Percentiles rank a stretch among this genome's conserved stretches.
Evolutionary conservation across 805 yeast genomes (phyloP).

Genomic region (Sugiyamaella valdiviana): DNA sequence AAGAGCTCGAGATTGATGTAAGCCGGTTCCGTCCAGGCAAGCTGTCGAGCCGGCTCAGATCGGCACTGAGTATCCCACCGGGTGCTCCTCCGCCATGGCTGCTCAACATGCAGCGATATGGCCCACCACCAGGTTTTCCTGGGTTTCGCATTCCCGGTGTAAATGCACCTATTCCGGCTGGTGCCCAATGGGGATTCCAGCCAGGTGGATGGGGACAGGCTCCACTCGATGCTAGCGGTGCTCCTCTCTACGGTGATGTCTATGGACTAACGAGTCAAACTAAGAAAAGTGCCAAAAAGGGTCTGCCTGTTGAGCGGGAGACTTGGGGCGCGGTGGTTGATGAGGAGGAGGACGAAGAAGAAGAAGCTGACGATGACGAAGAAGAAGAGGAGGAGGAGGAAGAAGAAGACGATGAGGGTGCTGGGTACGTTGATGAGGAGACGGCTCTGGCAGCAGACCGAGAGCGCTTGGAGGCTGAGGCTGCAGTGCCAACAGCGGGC

Average conservation of each 20-base stretch:
- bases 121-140: conserved; percentile 81
- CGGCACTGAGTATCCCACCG: conserved; percentile 62
- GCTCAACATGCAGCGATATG: conserved; percentile 55
- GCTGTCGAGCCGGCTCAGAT: conserved; percentile 52
- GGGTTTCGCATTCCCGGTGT: conserved; percentile 52
- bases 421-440: conserved; percentile 32
- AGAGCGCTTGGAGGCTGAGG: conserved; percentile 8
- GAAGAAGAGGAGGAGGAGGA: conserved; percentile 33
- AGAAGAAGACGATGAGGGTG: conserved; percentile 32
- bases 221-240: conserved; percentile 31
- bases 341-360: conserved; percentile 31
- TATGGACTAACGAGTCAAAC: conserved; percentile 18
- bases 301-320: conserved; percentile 20
- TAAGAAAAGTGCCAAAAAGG: conserved; percentile 5
- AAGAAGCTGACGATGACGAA: conserved; percentile 27
- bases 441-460: conserved; percentile 28
- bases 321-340: conserved; percentile 30
- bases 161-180: conserved; percentile 38
- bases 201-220: conserved; percentile 38
- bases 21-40: conserved; percentile 56
- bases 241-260: conserved; percentile 34
- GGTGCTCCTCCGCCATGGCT: conserved; percentile 76
- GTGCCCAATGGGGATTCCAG: conserved; percentile 37
- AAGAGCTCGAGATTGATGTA: conserved; percentile 46
- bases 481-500: conserved; percentile 4